Conservation (phyloP, 805 yeast species). For the Candida ovalis region DNA sequence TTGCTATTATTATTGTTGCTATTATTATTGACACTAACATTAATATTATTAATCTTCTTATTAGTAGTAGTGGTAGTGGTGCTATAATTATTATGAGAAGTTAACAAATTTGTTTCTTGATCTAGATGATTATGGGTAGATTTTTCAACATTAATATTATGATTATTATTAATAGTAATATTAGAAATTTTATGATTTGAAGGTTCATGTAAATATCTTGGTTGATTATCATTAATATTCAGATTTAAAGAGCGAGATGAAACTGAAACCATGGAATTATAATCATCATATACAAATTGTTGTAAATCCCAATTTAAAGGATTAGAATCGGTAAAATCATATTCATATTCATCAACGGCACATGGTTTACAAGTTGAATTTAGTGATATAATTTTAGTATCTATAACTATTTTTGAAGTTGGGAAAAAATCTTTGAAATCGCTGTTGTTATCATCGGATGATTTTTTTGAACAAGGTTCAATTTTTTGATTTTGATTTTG, state of each 20-base stretch:
- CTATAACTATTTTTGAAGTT: not conserved
- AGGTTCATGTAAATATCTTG: not conserved
- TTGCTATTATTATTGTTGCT: not conserved
- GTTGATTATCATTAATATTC: not conserved
- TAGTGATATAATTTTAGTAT: conserved; percentile 1
- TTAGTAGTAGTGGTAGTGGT: not conserved
- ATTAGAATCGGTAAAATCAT: conserved; percentile 25
- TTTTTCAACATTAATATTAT: no score
- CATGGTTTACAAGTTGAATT: conserved; percentile 16
- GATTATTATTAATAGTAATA: no score
- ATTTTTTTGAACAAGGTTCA: no score
- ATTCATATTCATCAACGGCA: conserved; percentile 31
- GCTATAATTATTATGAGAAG: no score
- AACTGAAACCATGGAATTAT: not conserved
- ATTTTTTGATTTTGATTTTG: not conserved
- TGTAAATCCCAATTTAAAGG: conserved; percentile 31
- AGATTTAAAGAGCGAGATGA: not conserved
- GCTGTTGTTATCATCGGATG: not conserved
- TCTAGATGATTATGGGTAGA: no score
- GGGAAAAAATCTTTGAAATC: not conserved
- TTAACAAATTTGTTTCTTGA: not conserved
- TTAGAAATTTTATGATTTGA: not conserved
- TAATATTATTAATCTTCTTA: no score
- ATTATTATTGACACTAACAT: no score
- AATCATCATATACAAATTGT: conserved; percentile 8